Base-by-base conservation (phyloP, 768 basidiomycete species). In the Tricholoma flavovirens region DNA sequence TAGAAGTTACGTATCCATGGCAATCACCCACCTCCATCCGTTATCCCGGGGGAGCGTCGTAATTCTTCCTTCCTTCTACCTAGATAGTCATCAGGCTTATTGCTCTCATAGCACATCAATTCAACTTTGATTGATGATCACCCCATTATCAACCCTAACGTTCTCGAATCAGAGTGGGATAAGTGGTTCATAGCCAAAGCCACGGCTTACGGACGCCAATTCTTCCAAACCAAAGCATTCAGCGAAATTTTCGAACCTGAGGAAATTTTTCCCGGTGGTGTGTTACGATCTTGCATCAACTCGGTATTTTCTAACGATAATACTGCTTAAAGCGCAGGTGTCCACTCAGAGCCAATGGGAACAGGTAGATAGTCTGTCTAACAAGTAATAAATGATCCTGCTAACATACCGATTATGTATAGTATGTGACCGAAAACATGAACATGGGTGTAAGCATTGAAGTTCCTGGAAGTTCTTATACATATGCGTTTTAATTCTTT, bases 21-120 rank as follows among this genome's bases (percentile, higher is more conserved):
- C 66, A 9, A 56, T 68, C 14, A 67, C 68, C 19, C 70, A 75
- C 26, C 66, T 78, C 35, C 77, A 77, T 59, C 77, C 77, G 2
- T 62, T 77, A 48, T 78, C 78, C 21, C 73, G 79, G 35, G 82
- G 81, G 17, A 73, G 67, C 52, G 66, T 71, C 32, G 71, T 72
- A 49, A 58, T 64, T 51, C 2, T 64, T 53, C 4, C 30, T 42
- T 45, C 12, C 19, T 15, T 15, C 45, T 17, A 14, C 26, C 24
- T 3, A 26, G 24, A 29, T 22, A 5, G 3, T 10, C 6, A 15
- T 21, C 29, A 22, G 17, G 19, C 40, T 36, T 22, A 49, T 57
- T 33, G 22, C n/a, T 26, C 36, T 6, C 29, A 1, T 38, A 70
- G 64, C 66, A 69, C 46, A 64, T 68, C 43, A 61, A 57, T 21